These are phyloP conservation scores for Aspergillus hancockii DNA, from an alignment of 495 filamentous ascomycete genomes.

Conservation along the genomic window DNA sequence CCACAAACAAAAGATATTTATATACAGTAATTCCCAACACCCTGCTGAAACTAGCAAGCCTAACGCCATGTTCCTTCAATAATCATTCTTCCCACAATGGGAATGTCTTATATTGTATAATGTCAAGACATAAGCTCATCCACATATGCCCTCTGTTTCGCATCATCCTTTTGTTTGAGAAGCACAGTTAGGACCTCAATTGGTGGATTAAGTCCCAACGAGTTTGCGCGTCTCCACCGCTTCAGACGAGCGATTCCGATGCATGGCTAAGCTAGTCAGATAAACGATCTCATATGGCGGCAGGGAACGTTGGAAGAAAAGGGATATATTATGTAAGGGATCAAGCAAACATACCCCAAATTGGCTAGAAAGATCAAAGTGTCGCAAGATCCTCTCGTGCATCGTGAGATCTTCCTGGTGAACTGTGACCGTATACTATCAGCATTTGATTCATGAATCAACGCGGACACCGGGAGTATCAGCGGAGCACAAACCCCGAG, in stretches of 20 bases:
- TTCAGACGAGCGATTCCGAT: constrained; percentile 79
- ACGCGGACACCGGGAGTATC: not conserved
- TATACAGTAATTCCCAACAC: constrained; percentile 8
- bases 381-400: constrained; percentile 81
- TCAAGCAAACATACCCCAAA: constrained; percentile 71
- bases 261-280: constrained; percentile 64
- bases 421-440: constrained; percentile 34
- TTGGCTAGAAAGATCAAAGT: constrained; percentile 85
- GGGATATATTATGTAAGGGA: not conserved
- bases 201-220: constrained; percentile 78
- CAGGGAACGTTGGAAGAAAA: not conserved
- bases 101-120: not conserved
- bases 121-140: constrained; percentile 69
- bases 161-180: constrained; percentile 61
- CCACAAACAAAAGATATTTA: not conserved
- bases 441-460: not conserved
- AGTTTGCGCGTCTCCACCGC: constrained; percentile 85
- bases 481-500: constrained; percentile 38
- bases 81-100: not conserved
- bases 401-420: constrained; percentile 72
- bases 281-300: not conserved
- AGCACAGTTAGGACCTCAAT: constrained; percentile 89
- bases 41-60: not conserved
- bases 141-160: constrained; percentile 67
- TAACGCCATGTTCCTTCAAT: constrained; percentile 2